Evolutionary conservation across 306 rosid species (phyloP), one percentile per base, ranked within the genome.

Genomic region (Cicer judaicum): DNA sequence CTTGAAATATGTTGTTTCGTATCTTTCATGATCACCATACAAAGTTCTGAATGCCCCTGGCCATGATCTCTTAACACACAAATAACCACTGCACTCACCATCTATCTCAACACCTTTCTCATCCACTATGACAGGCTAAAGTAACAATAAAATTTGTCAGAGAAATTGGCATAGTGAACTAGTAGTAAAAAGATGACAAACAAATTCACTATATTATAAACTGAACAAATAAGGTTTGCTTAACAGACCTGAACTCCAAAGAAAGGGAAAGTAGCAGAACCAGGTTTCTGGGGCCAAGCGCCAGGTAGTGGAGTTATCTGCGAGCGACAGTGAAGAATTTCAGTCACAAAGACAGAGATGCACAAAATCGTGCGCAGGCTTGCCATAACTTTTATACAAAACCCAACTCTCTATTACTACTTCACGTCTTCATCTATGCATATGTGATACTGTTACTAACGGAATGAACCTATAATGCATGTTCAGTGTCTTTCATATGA

Each of bases 11-110:
- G 99, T 90, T 52, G 89, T 90, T 84, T 95, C 98, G 36, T 95
- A 95, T 95, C 98, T 88, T 82, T 95, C 99, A 63, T 95, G 99
- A 67, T 95, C 99, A 76, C 93, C 94, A 40, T 85, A 92, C 36
- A 95, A 97, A 50, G 99, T 95, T 75, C 99, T 88, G 85, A 95
- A 95, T 61, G 99, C 99, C 72, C 98, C 97, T 12, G 99, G 99
- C 98, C 99, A 92, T 19, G 99, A 92, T 64, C 76, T 76, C 81
- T 90, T 95, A 57, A 95, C 67, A 79, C 99, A 95, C 81, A 95
- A 79, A 85, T 89, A 95, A 40, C 99, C 99, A 56, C 86, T 95
- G 80, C 98, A 95, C 84, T 89, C 98, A 6, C 99, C 98, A 78
- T 95, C 89, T 69, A 95, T 70, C 87, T 92, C 99, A 76, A 86